phyloP scores from a whole-genome alignment of 345 rosid species.

The Sapria himalayana region DNA sequence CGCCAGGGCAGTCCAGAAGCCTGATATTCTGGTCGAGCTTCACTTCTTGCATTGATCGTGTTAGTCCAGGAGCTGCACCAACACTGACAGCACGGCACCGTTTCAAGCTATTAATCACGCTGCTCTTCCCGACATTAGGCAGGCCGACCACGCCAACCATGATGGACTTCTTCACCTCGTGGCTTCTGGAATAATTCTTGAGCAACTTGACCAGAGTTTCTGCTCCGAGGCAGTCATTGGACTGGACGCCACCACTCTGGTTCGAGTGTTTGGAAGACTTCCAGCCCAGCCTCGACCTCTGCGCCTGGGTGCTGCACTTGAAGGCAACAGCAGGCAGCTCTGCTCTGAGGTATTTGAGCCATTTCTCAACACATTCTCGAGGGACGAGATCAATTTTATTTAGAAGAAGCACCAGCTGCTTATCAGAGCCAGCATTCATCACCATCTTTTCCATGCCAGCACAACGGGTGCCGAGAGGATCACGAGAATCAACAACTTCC shows the following conservation, averaged over 20 bases:
- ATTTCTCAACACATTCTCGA: constrained; percentile 87
- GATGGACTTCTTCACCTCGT: constrained; percentile 81
- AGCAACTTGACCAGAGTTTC: constrained; percentile 75
- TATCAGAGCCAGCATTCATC: constrained; percentile 53
- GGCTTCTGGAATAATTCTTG: constrained; percentile 89
- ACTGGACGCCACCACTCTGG: constrained; percentile 50
- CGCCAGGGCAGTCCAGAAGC: constrained; percentile 91
- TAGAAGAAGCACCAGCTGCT: constrained; percentile 63
- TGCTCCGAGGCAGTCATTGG: constrained; percentile 97
- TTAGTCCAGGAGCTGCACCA: constrained; percentile 89
- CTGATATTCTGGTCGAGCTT: constrained; percentile 83
- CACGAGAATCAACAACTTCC: constrained; percentile 92
- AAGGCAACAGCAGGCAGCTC: constrained; percentile 94
- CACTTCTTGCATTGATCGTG: constrained; percentile 90
- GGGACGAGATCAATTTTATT: constrained; percentile 99
- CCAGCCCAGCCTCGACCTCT: constrained; percentile 85
- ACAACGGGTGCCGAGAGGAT: constrained; percentile 87
- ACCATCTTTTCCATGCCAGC: constrained; percentile 92
- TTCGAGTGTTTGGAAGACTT: constrained; percentile 49
- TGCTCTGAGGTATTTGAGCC: constrained; percentile 86
- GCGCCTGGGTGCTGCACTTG: constrained; percentile 91
- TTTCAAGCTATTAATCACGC: constrained; percentile 94
- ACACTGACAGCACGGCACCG: constrained; percentile 81
- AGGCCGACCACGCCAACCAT: constrained; percentile 86
- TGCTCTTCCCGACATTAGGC: constrained; percentile 97